Evolutionary conservation across 129 eudicot species (phyloP).

Genomic region (Gnaphalium uliginosum): DNA sequence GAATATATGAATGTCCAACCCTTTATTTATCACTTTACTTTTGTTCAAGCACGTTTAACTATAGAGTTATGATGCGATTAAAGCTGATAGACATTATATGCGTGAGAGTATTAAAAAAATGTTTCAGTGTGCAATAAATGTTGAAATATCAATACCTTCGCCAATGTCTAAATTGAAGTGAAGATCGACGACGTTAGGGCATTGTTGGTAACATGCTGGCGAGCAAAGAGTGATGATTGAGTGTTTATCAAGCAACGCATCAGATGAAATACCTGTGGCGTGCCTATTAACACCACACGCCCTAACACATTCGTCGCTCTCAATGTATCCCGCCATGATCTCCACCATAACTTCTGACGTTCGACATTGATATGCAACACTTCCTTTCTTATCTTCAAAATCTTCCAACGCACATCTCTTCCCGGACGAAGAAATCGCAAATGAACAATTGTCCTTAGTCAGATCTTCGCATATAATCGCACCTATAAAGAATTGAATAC

Average conservation of each 20-base stretch:
- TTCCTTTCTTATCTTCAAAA: conserved; percentile 43
- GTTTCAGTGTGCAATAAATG: background rate
- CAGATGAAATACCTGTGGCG: conserved; percentile 69
- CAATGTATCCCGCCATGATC: conserved; percentile 54
- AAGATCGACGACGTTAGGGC: conserved; percentile 80
- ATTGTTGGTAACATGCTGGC: conserved; percentile 62
- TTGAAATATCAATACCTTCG: conserved; percentile 51
- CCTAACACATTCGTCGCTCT: conserved; percentile 58
- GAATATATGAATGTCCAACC: too few species aligned
- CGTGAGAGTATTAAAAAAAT: background rate
- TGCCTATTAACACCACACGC: conserved; percentile 72
- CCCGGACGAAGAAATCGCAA: conserved; percentile 61
- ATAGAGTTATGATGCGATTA: background rate
- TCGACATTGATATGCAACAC: conserved; percentile 53
- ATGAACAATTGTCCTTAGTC: conserved; percentile 45
- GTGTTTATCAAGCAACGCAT: conserved; percentile 57
- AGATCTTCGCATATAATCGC: conserved; percentile 56
- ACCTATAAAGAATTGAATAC: conserved; percentile 27
- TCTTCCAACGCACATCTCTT: conserved; percentile 78
- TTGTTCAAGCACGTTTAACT: background rate
- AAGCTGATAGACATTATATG: too few species aligned
- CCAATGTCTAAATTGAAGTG: conserved; percentile 85
- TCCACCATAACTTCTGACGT: conserved; percentile 74
- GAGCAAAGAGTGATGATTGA: conserved; percentile 64
- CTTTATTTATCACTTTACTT: too few species aligned